phyloP scores from a whole-genome alignment of 192 early-diverging fungal species.

The Podila clonocystis region DNA sequence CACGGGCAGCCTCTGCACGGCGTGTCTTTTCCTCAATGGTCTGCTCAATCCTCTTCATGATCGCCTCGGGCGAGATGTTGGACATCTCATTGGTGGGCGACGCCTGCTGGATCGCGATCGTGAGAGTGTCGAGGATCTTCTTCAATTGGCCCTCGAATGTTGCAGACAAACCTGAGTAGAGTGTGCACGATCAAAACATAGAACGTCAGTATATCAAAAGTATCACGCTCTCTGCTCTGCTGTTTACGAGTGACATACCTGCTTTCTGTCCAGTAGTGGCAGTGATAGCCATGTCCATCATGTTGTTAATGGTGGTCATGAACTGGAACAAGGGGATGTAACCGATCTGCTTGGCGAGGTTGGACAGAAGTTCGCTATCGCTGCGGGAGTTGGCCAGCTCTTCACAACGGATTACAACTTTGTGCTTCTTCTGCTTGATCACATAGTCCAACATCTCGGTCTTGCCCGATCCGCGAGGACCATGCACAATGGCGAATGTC shows the following conservation, averaged over 20 bases:
- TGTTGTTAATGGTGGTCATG: constrained; percentile 72
- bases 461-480: constrained; percentile 89
- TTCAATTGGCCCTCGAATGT: constrained; percentile 85
- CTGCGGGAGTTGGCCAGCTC: constrained; percentile 78
- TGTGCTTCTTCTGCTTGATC: constrained; percentile 72
- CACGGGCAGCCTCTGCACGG: neutral
- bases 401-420: constrained; percentile 83
- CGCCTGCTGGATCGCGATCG: constrained; percentile 61
- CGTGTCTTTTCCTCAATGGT: constrained; percentile 36
- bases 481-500: constrained; percentile 85
- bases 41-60: constrained; percentile 43
- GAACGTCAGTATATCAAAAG: no score
- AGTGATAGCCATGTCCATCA: constrained; percentile 86
- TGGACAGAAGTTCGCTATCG: constrained; percentile 77
- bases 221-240: no score
- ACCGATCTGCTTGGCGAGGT: constrained; percentile 85
- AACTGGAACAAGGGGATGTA: constrained; percentile 81
- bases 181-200: no score
- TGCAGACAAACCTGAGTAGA: constrained; percentile 69
- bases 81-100: constrained; percentile 57
- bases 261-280: constrained; percentile 92
- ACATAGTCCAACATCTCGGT: constrained; percentile 77
- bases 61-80: constrained; percentile 45
- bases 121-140: constrained; percentile 84
- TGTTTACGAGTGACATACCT: constrained; percentile 33